A percentile compares a stretch with the other conserved stretches of the same genome.
Evolutionary conservation across 441 rosid species (phyloP).

Genomic region (Erodium trifolium): DNA sequence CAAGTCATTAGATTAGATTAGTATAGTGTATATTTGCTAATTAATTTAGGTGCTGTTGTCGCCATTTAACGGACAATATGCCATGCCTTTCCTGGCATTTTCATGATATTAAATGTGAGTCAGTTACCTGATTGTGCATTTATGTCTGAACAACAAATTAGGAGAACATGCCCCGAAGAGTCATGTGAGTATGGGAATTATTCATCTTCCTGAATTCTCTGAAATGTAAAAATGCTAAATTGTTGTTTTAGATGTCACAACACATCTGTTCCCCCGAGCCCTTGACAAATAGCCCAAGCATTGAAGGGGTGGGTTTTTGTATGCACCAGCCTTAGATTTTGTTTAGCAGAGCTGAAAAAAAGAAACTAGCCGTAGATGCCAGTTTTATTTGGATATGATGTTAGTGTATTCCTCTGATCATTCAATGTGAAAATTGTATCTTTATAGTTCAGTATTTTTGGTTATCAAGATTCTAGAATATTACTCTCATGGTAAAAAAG

Average conservation of each 20-base stretch:
- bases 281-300: neutral
- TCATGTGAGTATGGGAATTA: neutral
- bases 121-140: neutral
- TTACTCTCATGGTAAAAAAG: too few species aligned
- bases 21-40: neutral
- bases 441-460: too few species aligned
- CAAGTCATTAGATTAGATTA: neutral
- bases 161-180: neutral
- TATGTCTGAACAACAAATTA: neutral
- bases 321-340: neutral
- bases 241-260: neutral
- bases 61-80: neutral
- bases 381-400: neutral
- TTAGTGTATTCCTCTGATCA: neutral
- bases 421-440: neutral
- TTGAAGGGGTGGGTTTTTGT: neutral
- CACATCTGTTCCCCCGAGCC: neutral
- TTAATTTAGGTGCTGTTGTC: neutral
- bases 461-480: too few species aligned
- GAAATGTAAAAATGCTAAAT: neutral
- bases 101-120: neutral
- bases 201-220: neutral
- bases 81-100: neutral
- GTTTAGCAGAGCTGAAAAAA: neutral
- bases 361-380: neutral